These are phyloP conservation scores for Phytophthora hybrid DNA, from an alignment of 352 stramenopile genomes.

Conservation along the genomic window DNA sequence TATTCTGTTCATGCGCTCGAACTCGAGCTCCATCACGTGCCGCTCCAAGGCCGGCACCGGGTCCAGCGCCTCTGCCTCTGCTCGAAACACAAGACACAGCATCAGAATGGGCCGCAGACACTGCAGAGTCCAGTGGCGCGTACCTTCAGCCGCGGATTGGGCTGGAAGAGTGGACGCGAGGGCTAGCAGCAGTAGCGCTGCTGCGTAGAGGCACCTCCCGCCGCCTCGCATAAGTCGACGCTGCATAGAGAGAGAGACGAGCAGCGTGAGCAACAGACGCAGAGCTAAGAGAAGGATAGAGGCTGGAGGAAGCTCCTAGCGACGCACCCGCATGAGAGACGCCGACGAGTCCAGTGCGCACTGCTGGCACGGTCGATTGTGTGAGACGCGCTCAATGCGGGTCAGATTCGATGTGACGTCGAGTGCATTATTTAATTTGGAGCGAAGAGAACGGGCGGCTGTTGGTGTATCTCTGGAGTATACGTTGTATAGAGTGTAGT, in stretches of 20 bases:
- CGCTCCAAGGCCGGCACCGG: conserved; percentile 25
- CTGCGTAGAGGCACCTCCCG: conserved; percentile 23
- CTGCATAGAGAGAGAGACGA: conserved; percentile 17
- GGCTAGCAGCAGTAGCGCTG: conserved; percentile 35
- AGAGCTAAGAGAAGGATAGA: conserved; percentile 3
- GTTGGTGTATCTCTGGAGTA: not conserved
- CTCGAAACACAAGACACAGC: not conserved
- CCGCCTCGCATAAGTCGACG: conserved; percentile 41
- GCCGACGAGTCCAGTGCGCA: conserved; percentile 28
- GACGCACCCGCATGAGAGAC: conserved; percentile 38
- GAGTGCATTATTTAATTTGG: not conserved
- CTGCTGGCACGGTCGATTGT: conserved; percentile 27
- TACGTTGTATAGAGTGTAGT: conserved; percentile 1
- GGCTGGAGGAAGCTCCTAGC: not conserved
- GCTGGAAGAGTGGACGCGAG: conserved; percentile 24
- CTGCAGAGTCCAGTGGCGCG: not conserved
- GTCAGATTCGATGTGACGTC: conserved; percentile 30
- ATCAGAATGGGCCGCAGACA: not conserved
- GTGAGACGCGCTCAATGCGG: conserved; percentile 4
- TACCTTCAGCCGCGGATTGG: conserved; percentile 19
- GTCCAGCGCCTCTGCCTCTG: conserved; percentile 29
- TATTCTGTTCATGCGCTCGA: conserved; percentile 31
- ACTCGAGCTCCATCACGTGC: conserved; percentile 33
- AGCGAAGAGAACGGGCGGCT: not conserved
- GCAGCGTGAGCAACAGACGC: conserved; percentile 5